These are phyloP conservation scores for Solanum appendiculatum DNA, from an alignment of 257 asterid species.

Conservation along the genomic window DNA sequence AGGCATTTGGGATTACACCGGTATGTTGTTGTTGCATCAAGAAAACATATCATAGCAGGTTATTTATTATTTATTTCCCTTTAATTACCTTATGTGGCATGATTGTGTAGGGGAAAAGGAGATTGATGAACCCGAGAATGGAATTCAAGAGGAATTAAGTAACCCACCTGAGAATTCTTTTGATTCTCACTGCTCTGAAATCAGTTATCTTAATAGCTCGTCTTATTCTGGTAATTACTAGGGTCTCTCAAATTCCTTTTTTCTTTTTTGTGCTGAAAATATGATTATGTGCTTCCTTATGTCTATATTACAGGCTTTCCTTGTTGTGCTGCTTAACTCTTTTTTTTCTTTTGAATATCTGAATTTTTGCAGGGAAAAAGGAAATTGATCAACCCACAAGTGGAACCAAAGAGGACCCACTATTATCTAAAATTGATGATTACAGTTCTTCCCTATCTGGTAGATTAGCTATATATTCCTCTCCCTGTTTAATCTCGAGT, in stretches of 20 bases:
- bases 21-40: neutral
- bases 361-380: neutral
- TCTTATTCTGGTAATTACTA: slow-evolving; percentile 26
- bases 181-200: neutral
- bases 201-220: slow-evolving; percentile 37
- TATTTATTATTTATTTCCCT: neutral
- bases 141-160: neutral
- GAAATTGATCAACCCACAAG: neutral
- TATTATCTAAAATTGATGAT: neutral
- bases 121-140: neutral
- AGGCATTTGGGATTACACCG: neutral
- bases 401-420: neutral
- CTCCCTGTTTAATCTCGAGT: neutral
- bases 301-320: neutral
- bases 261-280: neutral
- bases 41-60: neutral
- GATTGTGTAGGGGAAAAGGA: neutral
- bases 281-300: neutral
- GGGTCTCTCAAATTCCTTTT: neutral
- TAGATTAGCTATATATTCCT: neutral
- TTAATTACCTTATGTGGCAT: neutral
- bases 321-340: neutral
- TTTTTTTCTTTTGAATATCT: neutral
- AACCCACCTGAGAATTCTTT: neutral
- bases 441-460: neutral